A percentile compares a stretch with the other conserved stretches of the same genome.
phyloP scores from a whole-genome alignment of 306 rosid species.

The Adenanthera pavonina region DNA sequence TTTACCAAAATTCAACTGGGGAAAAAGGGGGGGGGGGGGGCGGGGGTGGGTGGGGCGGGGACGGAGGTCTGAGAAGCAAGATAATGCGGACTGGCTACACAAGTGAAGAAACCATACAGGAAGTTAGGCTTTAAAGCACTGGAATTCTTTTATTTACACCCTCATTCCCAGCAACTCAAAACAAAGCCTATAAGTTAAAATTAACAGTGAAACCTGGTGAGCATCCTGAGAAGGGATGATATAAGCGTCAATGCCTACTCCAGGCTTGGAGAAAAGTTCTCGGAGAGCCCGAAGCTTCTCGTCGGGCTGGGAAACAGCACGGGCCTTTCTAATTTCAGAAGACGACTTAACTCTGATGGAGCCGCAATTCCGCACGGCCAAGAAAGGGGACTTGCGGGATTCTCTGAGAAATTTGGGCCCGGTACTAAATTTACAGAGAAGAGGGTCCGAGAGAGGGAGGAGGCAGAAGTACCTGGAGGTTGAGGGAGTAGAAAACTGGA shows the following conservation, averaged over 20 bases:
- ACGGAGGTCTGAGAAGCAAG: background rate
- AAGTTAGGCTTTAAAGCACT: background rate
- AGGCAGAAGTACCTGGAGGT: conserved; percentile 37
- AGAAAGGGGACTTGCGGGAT: conserved; percentile 34
- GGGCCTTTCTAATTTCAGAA: conserved; percentile 55
- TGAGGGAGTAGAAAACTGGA: conserved; percentile 35
- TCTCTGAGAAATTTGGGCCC: conserved; percentile 35
- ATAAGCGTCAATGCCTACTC: conserved; percentile 74
- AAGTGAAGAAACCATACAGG: background rate
- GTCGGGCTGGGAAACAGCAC: conserved; percentile 51
- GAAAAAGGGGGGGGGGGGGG: background rate
- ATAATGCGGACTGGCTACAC: background rate
- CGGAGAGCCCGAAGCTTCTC: conserved; percentile 75
- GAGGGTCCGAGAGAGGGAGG: conserved; percentile 45
- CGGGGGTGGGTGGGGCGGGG: too few relatives aligned
- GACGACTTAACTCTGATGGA: conserved; percentile 78
- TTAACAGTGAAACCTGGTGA: conserved; percentile 69
- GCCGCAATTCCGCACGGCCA: conserved; percentile 57
- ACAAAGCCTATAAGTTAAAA: background rate
- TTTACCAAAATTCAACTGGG: background rate
- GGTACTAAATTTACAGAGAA: conserved; percentile 40
- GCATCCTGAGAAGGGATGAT: conserved; percentile 93
- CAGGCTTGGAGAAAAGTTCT: conserved; percentile 69
- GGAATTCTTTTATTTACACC: background rate
- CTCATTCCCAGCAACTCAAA: background rate